Base-by-base conservation (phyloP, 148 eudicot species). In the Beta vulgaris region DNA sequence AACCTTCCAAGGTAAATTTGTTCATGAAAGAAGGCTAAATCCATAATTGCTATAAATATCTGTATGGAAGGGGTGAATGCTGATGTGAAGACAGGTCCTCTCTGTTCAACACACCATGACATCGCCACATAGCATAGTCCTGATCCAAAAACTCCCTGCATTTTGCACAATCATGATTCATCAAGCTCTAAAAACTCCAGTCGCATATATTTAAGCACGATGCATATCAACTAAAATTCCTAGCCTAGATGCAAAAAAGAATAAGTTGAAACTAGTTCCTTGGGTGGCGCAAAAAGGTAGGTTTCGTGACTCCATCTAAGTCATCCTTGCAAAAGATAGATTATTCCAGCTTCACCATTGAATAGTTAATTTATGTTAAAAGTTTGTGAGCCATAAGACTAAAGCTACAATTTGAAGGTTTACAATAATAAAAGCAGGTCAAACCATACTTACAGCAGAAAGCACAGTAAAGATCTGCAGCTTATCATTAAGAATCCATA, bases 21-120 rank as follows among this genome's bases (percentile, higher is more conserved):
- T 80, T 88, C 92, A 72, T 87, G 88, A 21, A 88, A 80, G 46
- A 88, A 51, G 57, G 81, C 71, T 15, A 90, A 54, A 61, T 87
- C 90, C 57, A 86, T 72, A 19, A 82, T 59, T 65, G 83, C 74
- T 25, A 86, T 86, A 72, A 84, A 85, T 48, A 84, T 82, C 80
- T 86, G 89, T 28, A 84, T 75, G 68, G 86, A 80, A 26, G 94
- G 94, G 76, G 82, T 83, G 76, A 88, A 86, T 66, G 94, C 90
- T 21, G 94, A 85, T 0, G 94, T 88, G 71, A 90, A 90, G 12
- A 90, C 88, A 0, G 91, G 87, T 2, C 94, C 94, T 46, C 81
- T 76, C 75, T 88, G 81, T 80, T 86, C 87, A 15, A 90, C 94
- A 76, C 94, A 90, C 94, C 94, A 90, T 25, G 91, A 73, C 86